phyloP scores from a whole-genome alignment of 2,329 filamentous ascomycete species.

The Alternaria ventricosa region DNA sequence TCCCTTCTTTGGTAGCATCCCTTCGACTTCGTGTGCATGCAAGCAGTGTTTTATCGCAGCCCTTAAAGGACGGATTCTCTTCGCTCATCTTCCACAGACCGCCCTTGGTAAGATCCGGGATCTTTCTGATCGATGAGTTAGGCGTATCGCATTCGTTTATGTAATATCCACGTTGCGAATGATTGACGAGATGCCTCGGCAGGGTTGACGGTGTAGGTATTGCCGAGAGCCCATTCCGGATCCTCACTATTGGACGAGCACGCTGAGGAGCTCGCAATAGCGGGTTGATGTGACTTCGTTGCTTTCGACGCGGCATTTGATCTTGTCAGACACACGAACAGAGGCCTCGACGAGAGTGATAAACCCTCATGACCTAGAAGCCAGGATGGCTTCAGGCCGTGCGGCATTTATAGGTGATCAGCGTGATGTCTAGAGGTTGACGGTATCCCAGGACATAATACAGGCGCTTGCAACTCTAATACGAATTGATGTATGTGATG shows the following conservation, averaged over 20 bases:
- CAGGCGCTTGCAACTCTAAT: neutral
- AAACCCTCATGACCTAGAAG: constrained; percentile 7
- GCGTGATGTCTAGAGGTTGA: neutral
- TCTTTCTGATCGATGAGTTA: neutral
- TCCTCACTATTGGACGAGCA: neutral
- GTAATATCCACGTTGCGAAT: neutral
- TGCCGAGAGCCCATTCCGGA: neutral
- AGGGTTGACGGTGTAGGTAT: neutral
- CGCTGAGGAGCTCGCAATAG: neutral
- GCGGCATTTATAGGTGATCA: neutral
- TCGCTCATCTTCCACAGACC: neutral
- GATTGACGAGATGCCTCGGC: neutral
- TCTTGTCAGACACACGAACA: constrained; percentile 9
- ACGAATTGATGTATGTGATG: neutral
- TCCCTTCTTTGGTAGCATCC: neutral
- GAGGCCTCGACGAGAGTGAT: constrained; percentile 27
- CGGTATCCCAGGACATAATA: neutral
- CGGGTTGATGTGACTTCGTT: neutral
- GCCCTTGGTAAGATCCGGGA: neutral
- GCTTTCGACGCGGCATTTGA: neutral
- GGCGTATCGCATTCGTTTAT: neutral
- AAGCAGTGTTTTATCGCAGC: constrained; percentile 13
- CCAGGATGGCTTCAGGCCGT: neutral
- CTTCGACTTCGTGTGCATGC: constrained; percentile 4
- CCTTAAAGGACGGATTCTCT: neutral